A percentile compares a stretch with the other conserved stretches of the same genome.
These are phyloP conservation scores for Kalmusia sp. DNA, from an alignment of 2,329 filamentous ascomycete genomes.

Conservation along the genomic window DNA sequence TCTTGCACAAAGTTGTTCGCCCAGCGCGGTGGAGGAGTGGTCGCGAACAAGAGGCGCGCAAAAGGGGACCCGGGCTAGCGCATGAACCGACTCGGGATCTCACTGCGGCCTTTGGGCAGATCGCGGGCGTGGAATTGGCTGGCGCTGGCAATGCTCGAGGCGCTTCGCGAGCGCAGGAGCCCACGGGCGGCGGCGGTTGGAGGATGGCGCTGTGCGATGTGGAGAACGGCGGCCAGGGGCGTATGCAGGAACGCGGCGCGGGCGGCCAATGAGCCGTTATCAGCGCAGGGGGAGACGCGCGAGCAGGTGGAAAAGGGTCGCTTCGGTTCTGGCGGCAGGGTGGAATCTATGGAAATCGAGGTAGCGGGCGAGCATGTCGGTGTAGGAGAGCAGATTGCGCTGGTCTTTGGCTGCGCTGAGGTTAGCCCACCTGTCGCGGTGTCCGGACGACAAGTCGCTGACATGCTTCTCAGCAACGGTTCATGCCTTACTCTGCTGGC, in stretches of 20 bases:
- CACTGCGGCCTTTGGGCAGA: constrained; percentile 32
- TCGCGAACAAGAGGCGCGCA: constrained; percentile 31
- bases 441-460: constrained; percentile 2
- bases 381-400: not conserved
- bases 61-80: constrained; percentile 39
- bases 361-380: not conserved
- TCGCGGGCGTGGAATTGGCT: constrained; percentile 39
- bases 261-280: constrained; percentile 16
- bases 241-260: constrained; percentile 33
- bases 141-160: constrained; percentile 27
- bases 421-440: not conserved
- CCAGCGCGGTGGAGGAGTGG: constrained; percentile 28
- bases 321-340: not conserved
- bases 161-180: constrained; percentile 19
- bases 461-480: constrained; percentile 7
- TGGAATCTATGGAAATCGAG: not conserved
- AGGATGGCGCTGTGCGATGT: constrained; percentile 33
- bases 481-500: constrained; percentile 9
- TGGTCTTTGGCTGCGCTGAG: not conserved
- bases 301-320: not conserved
- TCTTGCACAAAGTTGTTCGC: constrained; percentile 43
- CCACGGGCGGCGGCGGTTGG: constrained; percentile 19
- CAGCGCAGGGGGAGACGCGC: constrained; percentile 14
- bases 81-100: constrained; percentile 31
- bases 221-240: constrained; percentile 23